phyloP scores from a whole-genome alignment of 2,329 filamentous ascomycete species.

The Apiospora koreana region DNA sequence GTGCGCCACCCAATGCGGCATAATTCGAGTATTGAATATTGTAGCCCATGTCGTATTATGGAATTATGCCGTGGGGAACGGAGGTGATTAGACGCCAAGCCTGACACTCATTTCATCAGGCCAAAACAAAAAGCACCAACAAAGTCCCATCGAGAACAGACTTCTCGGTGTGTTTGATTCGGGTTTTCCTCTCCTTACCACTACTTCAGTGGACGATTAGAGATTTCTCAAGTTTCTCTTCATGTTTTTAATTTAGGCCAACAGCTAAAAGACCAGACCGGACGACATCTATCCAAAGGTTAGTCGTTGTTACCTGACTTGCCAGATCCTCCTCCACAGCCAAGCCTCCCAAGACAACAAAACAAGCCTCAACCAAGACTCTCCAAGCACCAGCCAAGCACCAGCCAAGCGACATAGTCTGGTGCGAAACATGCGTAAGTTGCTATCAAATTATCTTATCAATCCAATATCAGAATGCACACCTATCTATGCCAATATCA shows the following conservation, averaged over 20 bases:
- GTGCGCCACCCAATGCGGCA: too few relatives aligned
- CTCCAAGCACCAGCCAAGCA: not conserved
- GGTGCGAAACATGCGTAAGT: constrained; percentile 1
- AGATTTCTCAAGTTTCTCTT: not conserved
- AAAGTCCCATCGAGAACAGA: not conserved
- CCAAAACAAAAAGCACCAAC: constrained; percentile 8
- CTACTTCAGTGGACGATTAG: not conserved
- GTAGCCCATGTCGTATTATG: not conserved
- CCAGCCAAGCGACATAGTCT: not conserved
- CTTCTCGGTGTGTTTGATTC: not conserved
- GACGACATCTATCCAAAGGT: not conserved
- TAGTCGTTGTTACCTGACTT: not conserved
- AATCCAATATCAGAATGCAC: not conserved
- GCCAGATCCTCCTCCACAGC: not conserved
- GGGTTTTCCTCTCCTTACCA: not conserved
- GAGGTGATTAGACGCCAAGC: not conserved
- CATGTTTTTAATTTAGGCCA: not conserved
- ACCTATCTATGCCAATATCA: not conserved
- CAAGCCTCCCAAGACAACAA: not conserved
- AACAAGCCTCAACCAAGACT: constrained; percentile 7
- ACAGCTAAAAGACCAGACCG: not conserved
- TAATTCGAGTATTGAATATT: not conserved
- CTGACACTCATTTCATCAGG: constrained; percentile 4
- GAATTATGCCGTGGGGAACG: not conserved
- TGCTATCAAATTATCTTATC: not conserved